Evolutionary conservation across 2,329 filamentous ascomycete genomes (phyloP), one percentile per base, ranked within the genome.

Genomic region (Exutisphaerella laricina): DNA sequence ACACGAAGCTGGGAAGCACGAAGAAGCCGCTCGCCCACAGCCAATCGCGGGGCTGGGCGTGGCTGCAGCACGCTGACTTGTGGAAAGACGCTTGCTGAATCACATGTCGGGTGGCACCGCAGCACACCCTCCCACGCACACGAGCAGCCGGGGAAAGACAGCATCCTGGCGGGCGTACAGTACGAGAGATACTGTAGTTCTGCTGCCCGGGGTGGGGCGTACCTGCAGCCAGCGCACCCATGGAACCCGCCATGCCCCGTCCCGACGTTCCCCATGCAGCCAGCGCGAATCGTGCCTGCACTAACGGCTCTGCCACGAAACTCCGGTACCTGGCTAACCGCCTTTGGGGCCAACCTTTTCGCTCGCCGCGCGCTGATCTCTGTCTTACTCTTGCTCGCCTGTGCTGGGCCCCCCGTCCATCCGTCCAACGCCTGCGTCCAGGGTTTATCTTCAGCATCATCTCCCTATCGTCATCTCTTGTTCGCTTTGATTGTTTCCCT

Each of bases 361-460:
- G 37, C 41, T 42, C 51, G 50, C 46, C 48, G 50, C 47, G 41
- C 38, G 53, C 53, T 53, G 54, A 58, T 58, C 55, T 55, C 47
- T 53, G 54, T 53, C 48, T 52, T 52, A 49, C 50, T 45, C 47
- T 47, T 21, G 32, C 30, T 7, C 23, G 23, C 23, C 23, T 7
- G 23, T 12, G 6, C 23, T 26, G 23, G 23, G 23, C 31, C 48
- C 49, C 47, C 53, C 50, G 50, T 49, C 47, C 43, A 38, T 37
- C 23, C 32, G 20, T 51, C 55, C 45, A 43, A 50, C 45, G 45
- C 43, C 46, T 43, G 40, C 42, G 46, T 54, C 55, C 56, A 58
- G 53, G 55, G 55, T 58, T 58, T 54, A 56, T 58, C 48, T 48
- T 54, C 46, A 56, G 43, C 28, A 25, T 48, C 47, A 39, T 51